These are phyloP conservation scores for Kodamaea nitidulidarum DNA, from an alignment of 805 yeast species.

Conservation along the genomic window DNA sequence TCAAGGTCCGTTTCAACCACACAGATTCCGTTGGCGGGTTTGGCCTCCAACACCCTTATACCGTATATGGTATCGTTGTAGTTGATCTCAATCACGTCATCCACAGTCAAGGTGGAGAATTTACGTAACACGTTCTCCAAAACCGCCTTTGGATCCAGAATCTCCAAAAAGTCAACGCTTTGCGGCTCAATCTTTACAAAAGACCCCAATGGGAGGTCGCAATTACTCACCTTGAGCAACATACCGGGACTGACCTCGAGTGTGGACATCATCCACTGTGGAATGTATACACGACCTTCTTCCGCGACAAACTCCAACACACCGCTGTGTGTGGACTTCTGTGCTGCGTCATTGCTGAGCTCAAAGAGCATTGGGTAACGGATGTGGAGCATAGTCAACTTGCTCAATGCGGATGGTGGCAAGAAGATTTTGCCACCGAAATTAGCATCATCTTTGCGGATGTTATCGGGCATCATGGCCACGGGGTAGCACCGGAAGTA, in stretches of 20 bases:
- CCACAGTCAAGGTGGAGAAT: conserved; percentile 80
- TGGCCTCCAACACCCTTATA: conserved; percentile 80
- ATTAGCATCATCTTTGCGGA: conserved; percentile 72
- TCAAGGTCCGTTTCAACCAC: conserved; percentile 95
- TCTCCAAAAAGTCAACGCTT: conserved; percentile 86
- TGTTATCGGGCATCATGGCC: conserved; percentile 77
- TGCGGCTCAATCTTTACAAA: conserved; percentile 96
- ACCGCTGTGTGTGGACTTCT: conserved; percentile 73
- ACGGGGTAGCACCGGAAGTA: conserved; percentile 91
- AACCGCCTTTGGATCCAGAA: conserved; percentile 94
- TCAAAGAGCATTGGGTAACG: conserved; percentile 95
- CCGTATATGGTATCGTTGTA: conserved; percentile 78
- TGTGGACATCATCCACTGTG: conserved; percentile 94
- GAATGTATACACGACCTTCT: conserved; percentile 92
- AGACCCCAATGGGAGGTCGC: conserved; percentile 79
- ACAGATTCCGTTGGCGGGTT: conserved; percentile 81
- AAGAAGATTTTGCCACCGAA: conserved; percentile 93
- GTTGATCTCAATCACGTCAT: conserved; percentile 78
- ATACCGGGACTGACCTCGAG: conserved; percentile 72
- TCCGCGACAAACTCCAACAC: conserved; percentile 95
- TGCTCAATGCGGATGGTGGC: conserved; percentile 89
- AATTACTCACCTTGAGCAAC: conserved; percentile 67
- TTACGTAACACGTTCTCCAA: conserved; percentile 86
- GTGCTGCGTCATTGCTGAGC: conserved; percentile 59
- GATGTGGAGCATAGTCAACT: conserved; percentile 83